Evolutionary conservation across 2,329 filamentous ascomycete genomes (phyloP), one percentile per base, ranked within the genome.

Genomic region (Phialemonium atrogriseum): DNA sequence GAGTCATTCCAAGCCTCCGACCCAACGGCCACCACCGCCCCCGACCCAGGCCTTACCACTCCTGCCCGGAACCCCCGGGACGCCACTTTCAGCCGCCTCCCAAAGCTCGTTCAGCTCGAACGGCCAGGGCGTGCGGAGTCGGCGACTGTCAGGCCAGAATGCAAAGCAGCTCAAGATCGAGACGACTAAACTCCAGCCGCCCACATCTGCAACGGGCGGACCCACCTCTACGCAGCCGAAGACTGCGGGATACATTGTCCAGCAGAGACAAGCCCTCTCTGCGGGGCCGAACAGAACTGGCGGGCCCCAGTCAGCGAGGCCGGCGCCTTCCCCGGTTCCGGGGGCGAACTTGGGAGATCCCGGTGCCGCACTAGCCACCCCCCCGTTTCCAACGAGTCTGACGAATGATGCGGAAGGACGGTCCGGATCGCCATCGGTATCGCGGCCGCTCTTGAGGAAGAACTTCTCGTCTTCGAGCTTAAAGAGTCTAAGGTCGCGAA

Each of bases 131-230:
- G 83, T 93, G 31, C 73, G 84, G 32, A 84, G 72, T 45, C 73
- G 88, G 38, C 74, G 88, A 39, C 61, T 94, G 19, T 94, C 88
- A 4, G 84, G 82, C 7, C 80, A 85, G 45, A 85, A 84, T 46
- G 63, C 73, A 10, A 88, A 84, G 52, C 83, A 88, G 48, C 64
- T 96, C 30, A 94, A 87, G 59, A 95, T 96, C 34, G 85, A 95
- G 55, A 95, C 87, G 0, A 45, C 52, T 7, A 57, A 55, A 39
- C 37, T 59, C n/a, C 43, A 42, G 14, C 46, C 43, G 13, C 47
- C 49, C 4, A 34, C 39, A 10, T 38, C 38, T 5, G 38, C 40
- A 4, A 49, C 47, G 7, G 41, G 42, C 7, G 41, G 36, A 2
- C 35, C 45, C 1, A 32, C 40, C n/a, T 37, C 45, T 2, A 38